Base-by-base conservation (phyloP, 805 yeast genomes). In the Wickerhamomyces chambardii region DNA sequence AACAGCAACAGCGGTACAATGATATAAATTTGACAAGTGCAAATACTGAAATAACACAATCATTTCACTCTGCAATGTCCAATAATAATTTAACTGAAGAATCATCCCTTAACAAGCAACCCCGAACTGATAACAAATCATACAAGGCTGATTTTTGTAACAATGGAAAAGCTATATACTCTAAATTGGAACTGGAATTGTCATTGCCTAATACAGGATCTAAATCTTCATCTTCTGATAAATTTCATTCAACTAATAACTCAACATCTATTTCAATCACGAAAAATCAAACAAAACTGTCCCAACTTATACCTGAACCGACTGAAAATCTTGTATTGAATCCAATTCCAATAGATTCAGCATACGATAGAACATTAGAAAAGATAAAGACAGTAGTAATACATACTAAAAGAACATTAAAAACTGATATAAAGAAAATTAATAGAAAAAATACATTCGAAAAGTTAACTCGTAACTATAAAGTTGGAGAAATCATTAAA, bases 401-500 rank as follows among this genome's bases (percentile, higher is more conserved):
- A 5, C 48, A 41, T 8, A 50, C 56, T 0, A 47, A 50, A 18
- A 37, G 37, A 4, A 36, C 22, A 17, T 14, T 42, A 3, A 39
- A 32, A 32, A 34, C 34, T 24, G 48, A 45, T 40, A 30, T 30
- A 32, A 26, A 30, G 30, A 32, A 30, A 36, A 28, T 37, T 32
- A 49, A 42, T 37, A 44, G 39, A 34, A 19, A 19, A 19, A 36
- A 43, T 27, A 41, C 43, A 26, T 38, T 52, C 28, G 46, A 46
- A 36, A 46, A 44, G 35, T 33, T 63, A 36, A 54, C 65, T 30
- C 49, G 50, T 19, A 47, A 45, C 11, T 67, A 61, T 39, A 43
- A 59, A 15, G 60, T 58, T 1, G 95, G 94, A 4, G 80, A 79
- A 35, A 67, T 84, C 12, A 60, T 87, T 4, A 70, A 75, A 39